phyloP scores from a whole-genome alignment of 768 basidiomycete genomes.

The Kwoniella europaea region DNA sequence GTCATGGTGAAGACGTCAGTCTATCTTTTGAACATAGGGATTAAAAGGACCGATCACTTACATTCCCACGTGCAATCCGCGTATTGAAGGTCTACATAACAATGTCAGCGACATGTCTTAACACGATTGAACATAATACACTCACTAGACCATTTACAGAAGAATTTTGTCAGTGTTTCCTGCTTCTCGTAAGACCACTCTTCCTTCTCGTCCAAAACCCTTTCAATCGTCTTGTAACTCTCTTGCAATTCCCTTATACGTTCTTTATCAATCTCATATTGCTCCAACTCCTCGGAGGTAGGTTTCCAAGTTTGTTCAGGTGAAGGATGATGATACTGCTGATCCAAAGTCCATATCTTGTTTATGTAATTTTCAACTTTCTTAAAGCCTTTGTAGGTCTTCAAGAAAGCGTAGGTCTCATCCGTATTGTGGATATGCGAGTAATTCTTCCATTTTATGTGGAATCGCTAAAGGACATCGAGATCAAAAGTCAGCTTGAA shows the following conservation, averaged over 20 bases:
- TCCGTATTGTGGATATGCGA: slow-evolving; percentile 99
- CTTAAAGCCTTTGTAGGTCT: slow-evolving; percentile 92
- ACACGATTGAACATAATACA: slow-evolving; percentile 2
- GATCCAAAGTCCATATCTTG: slow-evolving; percentile 65
- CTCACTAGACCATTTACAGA: slow-evolving; percentile 89
- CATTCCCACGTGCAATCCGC: slow-evolving; percentile 96
- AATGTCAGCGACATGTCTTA: background rate
- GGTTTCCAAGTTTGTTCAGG: slow-evolving; percentile 65
- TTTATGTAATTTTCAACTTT: slow-evolving; percentile 99
- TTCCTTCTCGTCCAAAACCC: slow-evolving; percentile 67
- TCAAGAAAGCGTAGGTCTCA: slow-evolving; percentile 93
- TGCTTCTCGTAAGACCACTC: slow-evolving; percentile 57
- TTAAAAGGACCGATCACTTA: slow-evolving; percentile 48
- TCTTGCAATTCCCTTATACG: slow-evolving; percentile 90
- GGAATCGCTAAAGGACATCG: slow-evolving; percentile 73
- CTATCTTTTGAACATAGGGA: too few relatives aligned
- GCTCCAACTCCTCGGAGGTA: slow-evolving; percentile 85
- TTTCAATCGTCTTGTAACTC: slow-evolving; percentile 86
- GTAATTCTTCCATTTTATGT: slow-evolving; percentile 99
- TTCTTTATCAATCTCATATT: slow-evolving; percentile 85
- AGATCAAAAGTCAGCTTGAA: slow-evolving; percentile 3
- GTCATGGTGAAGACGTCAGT: too few relatives aligned
- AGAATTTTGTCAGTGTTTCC: slow-evolving; percentile 69
- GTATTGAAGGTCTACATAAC: slow-evolving; percentile 71
- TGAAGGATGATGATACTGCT: slow-evolving; percentile 71